These are phyloP conservation scores for Iris macrosiphon DNA, from an alignment of 106 monocot genomes.

Conservation along the genomic window DNA sequence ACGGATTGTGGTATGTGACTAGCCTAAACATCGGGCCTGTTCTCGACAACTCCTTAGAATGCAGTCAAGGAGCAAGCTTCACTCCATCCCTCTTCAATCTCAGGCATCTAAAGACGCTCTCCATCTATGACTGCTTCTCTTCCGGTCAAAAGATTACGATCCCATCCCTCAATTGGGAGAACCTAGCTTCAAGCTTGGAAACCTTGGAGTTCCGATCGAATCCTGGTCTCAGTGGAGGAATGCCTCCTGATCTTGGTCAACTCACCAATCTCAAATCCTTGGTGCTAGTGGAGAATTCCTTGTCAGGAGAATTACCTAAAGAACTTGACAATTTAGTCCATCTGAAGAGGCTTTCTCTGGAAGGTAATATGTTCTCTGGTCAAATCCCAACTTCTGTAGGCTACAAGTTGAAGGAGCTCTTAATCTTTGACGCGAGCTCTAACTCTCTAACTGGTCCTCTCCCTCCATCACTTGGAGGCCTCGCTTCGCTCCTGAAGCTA, in stretches of 20 bases:
- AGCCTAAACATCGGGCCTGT: conserved; percentile 41
- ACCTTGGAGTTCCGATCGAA: conserved; percentile 58
- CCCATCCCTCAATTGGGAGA: conserved; percentile 26
- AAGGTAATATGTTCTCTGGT: conserved; percentile 36
- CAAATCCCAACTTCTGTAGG: conserved; percentile 31
- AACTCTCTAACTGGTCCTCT: conserved; percentile 42
- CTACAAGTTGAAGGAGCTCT: conserved; percentile 22
- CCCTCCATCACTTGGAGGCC: conserved; percentile 22
- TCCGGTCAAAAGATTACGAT: conserved; percentile 10
- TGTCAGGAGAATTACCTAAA: conserved; percentile 35
- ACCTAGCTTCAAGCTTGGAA: conserved; percentile 33
- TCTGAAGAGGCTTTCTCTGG: conserved; percentile 33
- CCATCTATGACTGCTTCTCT: conserved; percentile 54
- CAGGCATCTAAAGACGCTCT: conserved; percentile 35
- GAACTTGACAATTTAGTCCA: conserved; percentile 29
- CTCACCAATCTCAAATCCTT: conserved; percentile 39
- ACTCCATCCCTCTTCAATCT: conserved; percentile 35
- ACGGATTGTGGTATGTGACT: conserved; percentile 52
- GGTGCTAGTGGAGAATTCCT: conserved; percentile 37
- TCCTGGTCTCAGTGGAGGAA: conserved; percentile 26
- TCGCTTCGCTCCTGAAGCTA: conserved; percentile 51
- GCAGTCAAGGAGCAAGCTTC: conserved; percentile 31
- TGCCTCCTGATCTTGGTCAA: conserved; percentile 26
- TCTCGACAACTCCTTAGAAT: conserved; percentile 55
- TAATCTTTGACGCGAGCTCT: conserved; percentile 58